Conservation (phyloP, 441 rosid genomes). For the Syzygium syzygioides region DNA sequence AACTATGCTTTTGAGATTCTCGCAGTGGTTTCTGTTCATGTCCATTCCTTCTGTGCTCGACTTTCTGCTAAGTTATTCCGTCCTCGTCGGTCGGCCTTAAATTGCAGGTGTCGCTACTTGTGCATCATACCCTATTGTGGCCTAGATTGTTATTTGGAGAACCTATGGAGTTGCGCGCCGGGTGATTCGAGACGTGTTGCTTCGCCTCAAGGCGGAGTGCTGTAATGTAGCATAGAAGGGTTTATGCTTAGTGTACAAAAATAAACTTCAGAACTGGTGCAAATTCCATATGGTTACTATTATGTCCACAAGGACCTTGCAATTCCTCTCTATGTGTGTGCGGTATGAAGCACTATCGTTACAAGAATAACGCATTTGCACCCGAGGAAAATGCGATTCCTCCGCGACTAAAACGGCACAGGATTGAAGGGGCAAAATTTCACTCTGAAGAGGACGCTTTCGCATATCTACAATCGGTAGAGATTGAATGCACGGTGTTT, state of each 20-base stretch:
- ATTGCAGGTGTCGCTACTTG: conserved; percentile 77
- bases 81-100: not conserved
- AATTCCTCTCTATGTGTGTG: not conserved
- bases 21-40: not conserved
- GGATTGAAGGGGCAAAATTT: not conserved
- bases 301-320: not conserved
- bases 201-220: not conserved
- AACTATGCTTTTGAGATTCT: not conserved
- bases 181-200: not conserved
- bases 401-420: not conserved
- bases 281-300: not conserved
- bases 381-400: not conserved
- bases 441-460: rapidly evolving
- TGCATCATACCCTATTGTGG: conserved; percentile 85
- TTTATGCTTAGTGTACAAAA: not conserved
- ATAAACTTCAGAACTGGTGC: not conserved
- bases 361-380: not conserved
- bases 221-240: not conserved
- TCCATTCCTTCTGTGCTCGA: not conserved
- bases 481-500: not conserved
- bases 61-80: not conserved
- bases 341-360: not conserved
- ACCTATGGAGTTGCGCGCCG: not conserved
- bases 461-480: not conserved
- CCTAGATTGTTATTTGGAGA: conserved; percentile 24